Evolutionary conservation across 1,139 yeast species (phyloP).

Genomic region (Geotrichum carabidarum): DNA sequence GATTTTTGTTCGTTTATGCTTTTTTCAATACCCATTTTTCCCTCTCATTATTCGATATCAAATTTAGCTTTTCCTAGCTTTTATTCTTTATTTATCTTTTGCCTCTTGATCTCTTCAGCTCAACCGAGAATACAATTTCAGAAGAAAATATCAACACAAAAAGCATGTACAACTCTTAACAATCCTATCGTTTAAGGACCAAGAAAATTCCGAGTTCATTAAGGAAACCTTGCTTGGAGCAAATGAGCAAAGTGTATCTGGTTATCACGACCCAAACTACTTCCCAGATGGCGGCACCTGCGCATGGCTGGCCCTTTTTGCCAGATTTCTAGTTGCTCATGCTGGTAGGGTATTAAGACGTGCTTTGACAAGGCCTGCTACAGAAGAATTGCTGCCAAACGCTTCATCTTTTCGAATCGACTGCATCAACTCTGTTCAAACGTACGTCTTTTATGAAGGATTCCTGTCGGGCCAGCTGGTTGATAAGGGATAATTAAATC

Average conservation of each 20-base stretch:
- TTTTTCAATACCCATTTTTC: no score
- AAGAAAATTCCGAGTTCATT: background rate
- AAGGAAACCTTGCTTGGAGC: background rate
- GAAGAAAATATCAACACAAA: background rate
- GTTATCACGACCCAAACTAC: slow-evolving; percentile 7
- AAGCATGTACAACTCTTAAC: background rate
- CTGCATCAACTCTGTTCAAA: slow-evolving; percentile 31
- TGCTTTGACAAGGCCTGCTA: slow-evolving; percentile 58
- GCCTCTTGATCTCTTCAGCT: no score
- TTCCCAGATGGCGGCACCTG: slow-evolving; percentile 33
- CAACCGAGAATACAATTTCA: background rate
- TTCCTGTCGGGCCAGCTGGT: slow-evolving; percentile 38
- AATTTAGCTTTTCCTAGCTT: no score
- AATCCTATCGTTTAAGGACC: background rate
- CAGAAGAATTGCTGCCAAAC: slow-evolving; percentile 43
- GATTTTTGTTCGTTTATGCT: no score
- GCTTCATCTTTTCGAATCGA: slow-evolving; percentile 34
- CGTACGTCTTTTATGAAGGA: slow-evolving; percentile 48
- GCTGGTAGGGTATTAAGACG: slow-evolving; percentile 55
- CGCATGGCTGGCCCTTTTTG: slow-evolving; percentile 34
- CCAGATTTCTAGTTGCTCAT: slow-evolving; percentile 46
- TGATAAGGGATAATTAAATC: slow-evolving; percentile 38
- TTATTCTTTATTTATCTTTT: no score
- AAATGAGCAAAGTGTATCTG: background rate
- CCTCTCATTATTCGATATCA: no score